phyloP scores from a whole-genome alignment of 2,329 filamentous ascomycete genomes.

The Berkeleyomyces basicola region DNA sequence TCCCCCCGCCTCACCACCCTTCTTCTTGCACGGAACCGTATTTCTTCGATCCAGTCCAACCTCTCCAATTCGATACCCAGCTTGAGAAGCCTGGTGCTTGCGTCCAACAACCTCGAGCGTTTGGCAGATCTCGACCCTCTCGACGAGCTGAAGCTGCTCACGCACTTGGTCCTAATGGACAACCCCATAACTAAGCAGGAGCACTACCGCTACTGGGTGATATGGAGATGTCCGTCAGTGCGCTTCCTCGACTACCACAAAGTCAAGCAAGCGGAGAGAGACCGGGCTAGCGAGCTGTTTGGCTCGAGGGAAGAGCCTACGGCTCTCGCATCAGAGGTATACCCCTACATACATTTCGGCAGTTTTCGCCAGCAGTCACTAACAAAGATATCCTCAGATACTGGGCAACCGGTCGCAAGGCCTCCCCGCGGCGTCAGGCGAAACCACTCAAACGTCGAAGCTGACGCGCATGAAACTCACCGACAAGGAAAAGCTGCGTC shows the following conservation, averaged over 20 bases:
- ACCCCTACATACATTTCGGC: background rate
- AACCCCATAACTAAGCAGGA: slow-evolving; percentile 70
- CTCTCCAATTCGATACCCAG: slow-evolving; percentile 64
- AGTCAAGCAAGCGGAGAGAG: slow-evolving; percentile 72
- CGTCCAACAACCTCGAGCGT: slow-evolving; percentile 67
- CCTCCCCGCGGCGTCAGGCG: slow-evolving; percentile 27
- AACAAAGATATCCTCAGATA: slow-evolving; percentile 35
- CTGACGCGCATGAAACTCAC: slow-evolving; percentile 71
- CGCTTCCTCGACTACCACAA: slow-evolving; percentile 87
- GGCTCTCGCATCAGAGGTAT: slow-evolving; percentile 55
- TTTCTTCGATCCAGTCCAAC: slow-evolving; percentile 62
- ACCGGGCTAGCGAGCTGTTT: slow-evolving; percentile 63
- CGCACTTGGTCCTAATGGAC: slow-evolving; percentile 64
- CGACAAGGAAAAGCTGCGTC: slow-evolving; percentile 68
- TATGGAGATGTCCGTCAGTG: slow-evolving; percentile 71
- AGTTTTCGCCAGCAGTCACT: background rate
- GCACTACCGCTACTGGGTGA: slow-evolving; percentile 84
- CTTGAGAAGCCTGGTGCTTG: slow-evolving; percentile 64
- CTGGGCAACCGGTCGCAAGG: slow-evolving; percentile 68
- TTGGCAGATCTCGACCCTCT: slow-evolving; percentile 79
- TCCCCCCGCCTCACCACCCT: slow-evolving; percentile 77
- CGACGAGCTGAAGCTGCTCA: slow-evolving; percentile 48
- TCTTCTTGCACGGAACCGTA: slow-evolving; percentile 76
- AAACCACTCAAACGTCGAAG: slow-evolving; percentile 30
- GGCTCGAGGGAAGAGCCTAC: slow-evolving; percentile 65